phyloP scores from a whole-genome alignment of 345 rosid genomes.

The Psidium guajava region DNA sequence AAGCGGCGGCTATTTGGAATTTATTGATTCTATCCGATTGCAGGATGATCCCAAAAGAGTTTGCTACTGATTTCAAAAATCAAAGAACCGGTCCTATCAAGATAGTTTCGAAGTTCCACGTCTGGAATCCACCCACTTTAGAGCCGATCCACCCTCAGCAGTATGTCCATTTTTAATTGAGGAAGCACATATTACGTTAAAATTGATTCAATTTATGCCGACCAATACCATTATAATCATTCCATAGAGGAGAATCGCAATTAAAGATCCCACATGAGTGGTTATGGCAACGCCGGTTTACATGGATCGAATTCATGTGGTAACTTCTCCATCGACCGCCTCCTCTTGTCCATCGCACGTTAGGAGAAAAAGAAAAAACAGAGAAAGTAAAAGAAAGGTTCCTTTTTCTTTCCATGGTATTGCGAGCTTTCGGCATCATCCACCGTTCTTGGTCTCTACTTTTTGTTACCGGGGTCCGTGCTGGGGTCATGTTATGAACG shows the following conservation, averaged over 20 bases:
- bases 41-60: not conserved
- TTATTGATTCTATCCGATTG: rapidly evolving
- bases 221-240: too few relatives aligned
- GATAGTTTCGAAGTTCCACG: too few relatives aligned
- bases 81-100: not conserved
- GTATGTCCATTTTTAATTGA: not conserved
- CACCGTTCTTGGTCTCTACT: not conserved
- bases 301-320: not conserved
- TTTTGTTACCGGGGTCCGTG: not conserved
- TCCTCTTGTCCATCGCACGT: too few relatives aligned
- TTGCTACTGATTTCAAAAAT: not conserved
- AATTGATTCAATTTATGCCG: not conserved
- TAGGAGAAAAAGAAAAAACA: too few relatives aligned
- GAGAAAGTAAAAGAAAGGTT: too few relatives aligned
- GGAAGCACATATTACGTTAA: not conserved
- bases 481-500: not conserved
- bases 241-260: not conserved
- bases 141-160: too few relatives aligned
- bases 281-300: not conserved
- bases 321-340: not conserved
- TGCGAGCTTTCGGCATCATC: not conserved
- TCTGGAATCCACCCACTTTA: too few relatives aligned
- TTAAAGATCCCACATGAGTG: not conserved
- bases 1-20: not conserved
- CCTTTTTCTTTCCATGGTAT: not conserved